These are phyloP conservation scores for Larix kaempferi DNA, from an alignment of 75 land plant genomes.

Conservation along the genomic window DNA sequence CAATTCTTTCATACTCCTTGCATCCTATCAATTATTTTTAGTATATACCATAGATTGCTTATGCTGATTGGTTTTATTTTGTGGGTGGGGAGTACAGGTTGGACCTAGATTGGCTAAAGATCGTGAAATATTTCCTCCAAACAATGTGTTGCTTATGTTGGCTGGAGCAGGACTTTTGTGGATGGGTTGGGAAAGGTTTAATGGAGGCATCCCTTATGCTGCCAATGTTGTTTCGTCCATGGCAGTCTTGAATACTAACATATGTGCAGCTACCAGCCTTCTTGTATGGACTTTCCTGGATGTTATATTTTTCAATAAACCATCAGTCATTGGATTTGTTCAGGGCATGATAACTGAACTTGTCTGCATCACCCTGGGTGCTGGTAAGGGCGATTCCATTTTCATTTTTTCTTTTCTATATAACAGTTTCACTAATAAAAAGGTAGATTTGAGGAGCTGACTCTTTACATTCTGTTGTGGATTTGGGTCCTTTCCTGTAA, in stretches of 20 bases:
- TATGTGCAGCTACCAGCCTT: constrained; percentile 66
- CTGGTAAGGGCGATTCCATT: constrained; percentile 22
- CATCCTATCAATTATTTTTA: no score
- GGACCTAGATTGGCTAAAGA: constrained; percentile 55
- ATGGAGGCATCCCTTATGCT: constrained; percentile 60
- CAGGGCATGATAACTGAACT: constrained; percentile 87
- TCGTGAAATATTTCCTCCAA: constrained; percentile 58
- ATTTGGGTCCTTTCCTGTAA: no score
- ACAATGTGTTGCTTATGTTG: constrained; percentile 53
- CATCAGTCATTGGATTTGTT: constrained; percentile 75
- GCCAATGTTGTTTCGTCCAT: constrained; percentile 42
- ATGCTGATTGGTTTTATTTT: no score
- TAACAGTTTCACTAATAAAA: not conserved
- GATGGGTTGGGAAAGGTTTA: constrained; percentile 77
- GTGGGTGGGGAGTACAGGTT: constrained; percentile 20
- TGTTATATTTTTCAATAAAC: constrained; percentile 59
- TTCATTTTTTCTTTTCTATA: not conserved
- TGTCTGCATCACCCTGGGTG: constrained; percentile 70
- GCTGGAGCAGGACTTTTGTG: constrained; percentile 67
- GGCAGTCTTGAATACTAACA: constrained; percentile 60
- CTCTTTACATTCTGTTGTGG: no score
- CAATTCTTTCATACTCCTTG: not conserved
- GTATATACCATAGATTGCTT: no score
- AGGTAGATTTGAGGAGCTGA: no score
- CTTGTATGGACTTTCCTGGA: constrained; percentile 55